phyloP scores from a whole-genome alignment of 768 basidiomycete species.

The Kwoniella heveanensis region DNA sequence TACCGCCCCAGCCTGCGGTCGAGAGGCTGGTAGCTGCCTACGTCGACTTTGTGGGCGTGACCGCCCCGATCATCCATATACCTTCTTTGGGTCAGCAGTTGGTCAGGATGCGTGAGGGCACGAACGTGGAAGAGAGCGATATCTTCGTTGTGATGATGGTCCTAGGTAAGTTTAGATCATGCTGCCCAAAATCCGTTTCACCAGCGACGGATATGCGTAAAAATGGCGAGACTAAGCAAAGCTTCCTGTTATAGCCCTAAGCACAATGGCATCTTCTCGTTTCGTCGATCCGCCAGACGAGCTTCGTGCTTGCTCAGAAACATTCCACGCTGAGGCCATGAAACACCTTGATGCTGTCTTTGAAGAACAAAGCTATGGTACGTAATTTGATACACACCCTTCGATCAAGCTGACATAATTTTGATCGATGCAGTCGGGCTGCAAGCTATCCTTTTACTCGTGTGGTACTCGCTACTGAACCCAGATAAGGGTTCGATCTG shows the following conservation, averaged over 20 bases:
- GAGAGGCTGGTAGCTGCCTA: conserved; percentile 56
- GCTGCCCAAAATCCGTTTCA: conserved; percentile 18
- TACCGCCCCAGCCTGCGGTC: conserved; percentile 56
- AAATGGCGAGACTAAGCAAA: not conserved
- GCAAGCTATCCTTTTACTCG: conserved; percentile 55
- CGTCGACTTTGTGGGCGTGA: conserved; percentile 57
- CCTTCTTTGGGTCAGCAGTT: conserved; percentile 54
- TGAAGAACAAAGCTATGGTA: conserved; percentile 52
- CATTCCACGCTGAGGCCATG: conserved; percentile 57
- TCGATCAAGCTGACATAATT: not conserved
- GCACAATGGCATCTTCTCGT: conserved; percentile 56
- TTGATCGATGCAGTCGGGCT: conserved; percentile 45
- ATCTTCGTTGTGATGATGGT: conserved; percentile 58
- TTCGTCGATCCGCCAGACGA: conserved; percentile 57
- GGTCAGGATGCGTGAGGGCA: conserved; percentile 50
- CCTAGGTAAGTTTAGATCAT: conserved; percentile 43
- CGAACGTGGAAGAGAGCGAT: conserved; percentile 53
- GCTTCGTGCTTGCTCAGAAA: conserved; percentile 55
- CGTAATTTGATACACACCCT: too few relatives aligned
- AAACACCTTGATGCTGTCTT: conserved; percentile 57
- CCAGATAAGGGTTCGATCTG: conserved; percentile 57
- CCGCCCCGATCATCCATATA: conserved; percentile 57
- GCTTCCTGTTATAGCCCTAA: conserved; percentile 39
- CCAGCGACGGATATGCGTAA: too few relatives aligned
- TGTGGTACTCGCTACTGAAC: conserved; percentile 57